Base-by-base conservation (phyloP, 768 basidiomycete genomes). In the Mycena chlorophos region DNA sequence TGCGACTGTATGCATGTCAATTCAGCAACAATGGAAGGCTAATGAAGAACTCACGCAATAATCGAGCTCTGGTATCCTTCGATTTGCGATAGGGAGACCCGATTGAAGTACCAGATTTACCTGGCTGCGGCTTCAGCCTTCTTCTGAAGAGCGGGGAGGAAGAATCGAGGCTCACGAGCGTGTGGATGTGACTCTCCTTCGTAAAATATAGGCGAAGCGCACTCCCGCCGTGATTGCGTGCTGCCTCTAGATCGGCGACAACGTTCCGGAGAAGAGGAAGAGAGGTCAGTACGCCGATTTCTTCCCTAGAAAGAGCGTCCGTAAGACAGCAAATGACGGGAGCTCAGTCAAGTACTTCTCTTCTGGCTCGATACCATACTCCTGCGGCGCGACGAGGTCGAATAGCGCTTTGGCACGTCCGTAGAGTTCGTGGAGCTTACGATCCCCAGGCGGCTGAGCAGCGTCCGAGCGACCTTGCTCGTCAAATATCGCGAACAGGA, bases 321-420 rank as follows among this genome's bases (percentile, higher is more conserved):
- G 51, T 26, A 27, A 56, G 29, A 40, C 53, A n/a, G 23, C 34
- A 13, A 1, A 56, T 23, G 14, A 39, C 38, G 20, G 45, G 45
- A 30, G 27, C 26, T 29, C 22, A 2, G 27, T 45, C n/a, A 54
- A 51, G 20, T 13, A 68, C 91, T 96, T 96, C 74, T 96, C 96
- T 62, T 89, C 84, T 1, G 89, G 88, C 60, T 98, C 96, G 55
- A 98, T 98, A 16, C 97, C 97, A 66, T 99, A 99, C 69, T 99
- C 97, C 66, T 98, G 96, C 5, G 97, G 97, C 0, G 94, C 96
- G 23, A 99, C 96, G 37, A 98, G 81, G 66, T 98, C 96, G 64
- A 99, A 99, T 1, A 99, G 81, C 2, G 94, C 94, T 71, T 98
- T 98, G 16, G 97, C 95, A 25, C 92, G 85, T 40, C 86, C 87